phyloP scores from a whole-genome alignment of 192 early-diverging fungal genomes.

The Dimargaris cristalligena region DNA sequence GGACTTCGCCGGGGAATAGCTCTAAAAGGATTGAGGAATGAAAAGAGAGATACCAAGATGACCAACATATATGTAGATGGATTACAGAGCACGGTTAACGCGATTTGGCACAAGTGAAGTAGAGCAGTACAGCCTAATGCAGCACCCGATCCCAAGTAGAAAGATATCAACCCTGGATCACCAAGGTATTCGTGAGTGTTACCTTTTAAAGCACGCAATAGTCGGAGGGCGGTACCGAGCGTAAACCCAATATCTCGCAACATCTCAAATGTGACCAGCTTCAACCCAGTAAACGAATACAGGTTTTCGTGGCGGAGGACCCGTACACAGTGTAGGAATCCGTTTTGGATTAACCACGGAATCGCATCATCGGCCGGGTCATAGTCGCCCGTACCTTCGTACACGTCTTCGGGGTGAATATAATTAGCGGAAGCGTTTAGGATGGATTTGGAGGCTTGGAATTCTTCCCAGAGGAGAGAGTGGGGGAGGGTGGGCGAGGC shows the following conservation, averaged over 20 bases:
- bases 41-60: background rate
- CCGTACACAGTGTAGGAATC: constrained; percentile 1
- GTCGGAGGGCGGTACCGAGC: background rate
- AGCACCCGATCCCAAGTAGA: background rate
- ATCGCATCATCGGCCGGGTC: constrained; percentile 2
- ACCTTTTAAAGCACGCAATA: background rate
- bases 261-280: constrained; percentile 1
- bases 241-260: background rate
- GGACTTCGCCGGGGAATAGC: background rate
- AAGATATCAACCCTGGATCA: background rate
- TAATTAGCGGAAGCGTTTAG: background rate
- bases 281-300: background rate
- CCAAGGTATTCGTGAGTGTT: too few relatives aligned
- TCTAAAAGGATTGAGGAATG: background rate
- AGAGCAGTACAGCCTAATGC: background rate
- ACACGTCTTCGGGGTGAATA: background rate
- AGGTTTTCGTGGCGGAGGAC: constrained; percentile 4
- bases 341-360: background rate
- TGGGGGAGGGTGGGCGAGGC: background rate
- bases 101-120: background rate
- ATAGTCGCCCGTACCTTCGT: background rate
- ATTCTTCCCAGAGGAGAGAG: background rate
- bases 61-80: background rate
- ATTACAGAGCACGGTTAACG: background rate
- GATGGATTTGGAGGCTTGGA: background rate